Conservation (phyloP, 345 rosid species). For the Cardamine occulta region DNA sequence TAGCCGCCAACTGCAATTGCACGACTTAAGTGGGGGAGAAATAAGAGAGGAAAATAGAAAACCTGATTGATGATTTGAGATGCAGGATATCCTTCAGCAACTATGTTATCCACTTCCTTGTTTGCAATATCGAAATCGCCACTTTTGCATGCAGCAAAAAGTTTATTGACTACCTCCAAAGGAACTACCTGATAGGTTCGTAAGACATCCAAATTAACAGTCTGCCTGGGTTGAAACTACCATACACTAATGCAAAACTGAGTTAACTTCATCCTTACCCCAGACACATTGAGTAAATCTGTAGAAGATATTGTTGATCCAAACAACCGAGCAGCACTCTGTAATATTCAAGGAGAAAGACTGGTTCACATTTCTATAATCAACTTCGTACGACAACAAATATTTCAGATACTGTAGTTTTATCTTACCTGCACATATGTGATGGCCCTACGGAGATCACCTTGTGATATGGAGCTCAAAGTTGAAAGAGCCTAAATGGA, state of each 20-base stretch:
- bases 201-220: constrained; percentile 16
- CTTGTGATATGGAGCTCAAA: constrained; percentile 85
- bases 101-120: constrained; percentile 77
- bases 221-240: constrained; percentile 13
- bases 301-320: constrained; percentile 85
- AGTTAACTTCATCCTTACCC: constrained; percentile 59
- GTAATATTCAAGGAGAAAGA: constrained; percentile 43
- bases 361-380: background rate
- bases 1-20: background rate
- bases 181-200: constrained; percentile 67
- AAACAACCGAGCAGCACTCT: constrained; percentile 95
- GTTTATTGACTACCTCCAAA: constrained; percentile 58
- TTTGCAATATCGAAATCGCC: constrained; percentile 89
- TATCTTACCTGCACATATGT: constrained; percentile 83
- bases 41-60: constrained; percentile 11
- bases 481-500: constrained; percentile 77
- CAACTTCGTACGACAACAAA: background rate
- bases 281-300: constrained; percentile 80
- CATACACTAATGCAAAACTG: background rate
- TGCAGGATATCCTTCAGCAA: constrained; percentile 91
- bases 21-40: background rate
- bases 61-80: constrained; percentile 91
- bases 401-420: background rate
- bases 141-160: constrained; percentile 74
- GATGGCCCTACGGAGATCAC: constrained; percentile 97